Base-by-base conservation (phyloP, 768 basidiomycete species). In the Sarcodon sp. region DNA sequence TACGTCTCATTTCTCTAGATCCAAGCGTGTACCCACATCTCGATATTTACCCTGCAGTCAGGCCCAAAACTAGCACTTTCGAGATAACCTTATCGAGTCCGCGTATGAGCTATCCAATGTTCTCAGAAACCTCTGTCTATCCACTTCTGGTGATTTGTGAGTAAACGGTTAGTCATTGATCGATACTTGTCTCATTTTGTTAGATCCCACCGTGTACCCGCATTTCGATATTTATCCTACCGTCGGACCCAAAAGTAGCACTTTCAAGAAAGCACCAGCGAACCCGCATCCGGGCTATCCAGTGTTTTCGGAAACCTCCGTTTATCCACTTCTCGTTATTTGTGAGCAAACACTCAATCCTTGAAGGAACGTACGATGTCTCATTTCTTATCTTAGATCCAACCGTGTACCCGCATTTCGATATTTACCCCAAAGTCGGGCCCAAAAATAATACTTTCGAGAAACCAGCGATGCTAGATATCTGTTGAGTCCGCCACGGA, bases 181-280 rank as follows among this genome's bases (percentile, higher is more conserved):
- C 15, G 13, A 27, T 32, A 10, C 33, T 18, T 51, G 43, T 37
- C n/a, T 33, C 16, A 43, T 21, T 38, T 50, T 15, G 32, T 4
- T 44, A 73, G 71, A 73, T 59, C 56, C 57, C 0, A 35, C 57
- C 15, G 56, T 51, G 6, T 62, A 62, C 45, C 61, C 61, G 6
- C 44, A 55, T 49, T 50, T 64, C 21, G 57, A 58, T 11, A 33
- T 62, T 11, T 64, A 64, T 44, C 62, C 61, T 10, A 51, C 45
- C 12, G 33, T 37, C 37, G 35, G 27, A 11, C 7, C 21, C 4
- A 27, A 27, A 27, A 27, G 21, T 27, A 27, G 21, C 4, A 27
- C 21, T 27, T 27, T 27, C 21, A 27, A 27, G 21, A 27, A 27
- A 27, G 4, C 21, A 27, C 21, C 21, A 27, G 4, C 21, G 21